These are phyloP conservation scores for Dalechampia spathulata DNA, from an alignment of 441 rosid species.

Conservation along the genomic window DNA sequence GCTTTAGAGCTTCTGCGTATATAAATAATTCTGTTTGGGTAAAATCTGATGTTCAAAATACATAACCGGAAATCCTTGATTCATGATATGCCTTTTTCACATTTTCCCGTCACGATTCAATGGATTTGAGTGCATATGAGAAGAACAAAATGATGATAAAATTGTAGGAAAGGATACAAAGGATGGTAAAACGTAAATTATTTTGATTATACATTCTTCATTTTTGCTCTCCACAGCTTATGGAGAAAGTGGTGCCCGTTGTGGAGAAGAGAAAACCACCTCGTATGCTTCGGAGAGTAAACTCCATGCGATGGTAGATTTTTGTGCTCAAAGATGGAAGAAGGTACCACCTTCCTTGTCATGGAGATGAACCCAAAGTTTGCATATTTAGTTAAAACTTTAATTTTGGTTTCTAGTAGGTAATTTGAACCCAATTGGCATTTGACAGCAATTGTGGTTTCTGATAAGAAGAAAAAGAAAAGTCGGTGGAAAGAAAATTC, in stretches of 20 bases:
- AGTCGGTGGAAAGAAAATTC: constrained; percentile 7
- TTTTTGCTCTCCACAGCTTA: constrained; percentile 34
- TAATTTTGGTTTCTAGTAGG: constrained; percentile 10
- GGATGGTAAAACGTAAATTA: not conserved
- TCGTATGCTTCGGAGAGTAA: constrained; percentile 40
- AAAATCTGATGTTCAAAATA: no score
- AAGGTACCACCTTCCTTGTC: constrained; percentile 3
- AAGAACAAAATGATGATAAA: not conserved
- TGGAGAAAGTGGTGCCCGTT: constrained; percentile 59
- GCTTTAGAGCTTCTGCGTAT: no score
- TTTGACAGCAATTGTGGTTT: constrained; percentile 12
- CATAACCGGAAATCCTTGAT: no score
- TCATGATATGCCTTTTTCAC: not conserved
- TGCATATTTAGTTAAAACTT: constrained; percentile 2
- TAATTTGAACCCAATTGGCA: constrained; percentile 16
- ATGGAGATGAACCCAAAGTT: constrained; percentile 2
- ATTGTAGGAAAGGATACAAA: not conserved
- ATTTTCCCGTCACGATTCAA: not conserved
- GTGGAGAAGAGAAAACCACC: constrained; percentile 41
- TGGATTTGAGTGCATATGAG: not conserved
- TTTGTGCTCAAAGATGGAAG: not conserved
- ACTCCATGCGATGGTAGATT: constrained; percentile 46
- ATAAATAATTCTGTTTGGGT: no score
- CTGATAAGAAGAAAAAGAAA: not conserved
- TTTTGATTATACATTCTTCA: not conserved